A percentile compares a stretch with the other conserved stretches of the same genome.
phyloP scores from a whole-genome alignment of 2,329 filamentous ascomycete species.

The Xylariales sp. region DNA sequence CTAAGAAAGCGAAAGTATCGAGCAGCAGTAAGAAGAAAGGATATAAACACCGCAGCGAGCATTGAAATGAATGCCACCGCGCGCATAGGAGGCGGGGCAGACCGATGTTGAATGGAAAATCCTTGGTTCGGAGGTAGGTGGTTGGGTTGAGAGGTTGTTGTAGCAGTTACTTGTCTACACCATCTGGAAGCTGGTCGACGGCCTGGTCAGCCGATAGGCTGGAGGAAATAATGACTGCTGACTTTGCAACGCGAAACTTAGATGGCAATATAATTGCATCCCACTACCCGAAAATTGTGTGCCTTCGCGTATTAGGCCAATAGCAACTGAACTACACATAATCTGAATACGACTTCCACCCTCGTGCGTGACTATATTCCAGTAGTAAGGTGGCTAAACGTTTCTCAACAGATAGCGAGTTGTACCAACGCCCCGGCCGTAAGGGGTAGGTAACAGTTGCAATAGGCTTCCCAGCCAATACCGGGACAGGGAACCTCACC shows the following conservation, averaged over 20 bases:
- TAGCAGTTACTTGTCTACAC: neutral
- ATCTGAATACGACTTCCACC: neutral
- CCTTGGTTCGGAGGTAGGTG: neutral
- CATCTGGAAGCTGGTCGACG: neutral
- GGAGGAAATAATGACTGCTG: neutral
- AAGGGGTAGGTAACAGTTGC: neutral
- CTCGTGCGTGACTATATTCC: neutral
- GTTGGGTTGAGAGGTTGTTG: neutral
- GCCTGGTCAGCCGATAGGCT: neutral
- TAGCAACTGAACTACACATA: neutral
- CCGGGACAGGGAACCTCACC: neutral
- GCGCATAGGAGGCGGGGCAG: neutral
- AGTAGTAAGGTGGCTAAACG: neutral
- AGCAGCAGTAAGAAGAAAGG: slow-evolving; percentile 47
- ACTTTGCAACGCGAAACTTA: neutral
- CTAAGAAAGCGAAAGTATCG: slow-evolving; percentile 45
- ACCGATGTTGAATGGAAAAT: neutral
- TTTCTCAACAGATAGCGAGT: neutral
- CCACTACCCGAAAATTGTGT: neutral
- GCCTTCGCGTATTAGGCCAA: neutral
- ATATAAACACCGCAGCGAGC: slow-evolving; percentile 44
- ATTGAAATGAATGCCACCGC: slow-evolving; percentile 29
- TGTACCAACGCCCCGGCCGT: neutral
- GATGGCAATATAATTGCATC: slow-evolving; percentile 3
- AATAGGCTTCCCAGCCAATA: slow-evolving; percentile 1